Conservation (phyloP, 2,329 filamentous ascomycete genomes). For the Monosporascus sp. region DNA sequence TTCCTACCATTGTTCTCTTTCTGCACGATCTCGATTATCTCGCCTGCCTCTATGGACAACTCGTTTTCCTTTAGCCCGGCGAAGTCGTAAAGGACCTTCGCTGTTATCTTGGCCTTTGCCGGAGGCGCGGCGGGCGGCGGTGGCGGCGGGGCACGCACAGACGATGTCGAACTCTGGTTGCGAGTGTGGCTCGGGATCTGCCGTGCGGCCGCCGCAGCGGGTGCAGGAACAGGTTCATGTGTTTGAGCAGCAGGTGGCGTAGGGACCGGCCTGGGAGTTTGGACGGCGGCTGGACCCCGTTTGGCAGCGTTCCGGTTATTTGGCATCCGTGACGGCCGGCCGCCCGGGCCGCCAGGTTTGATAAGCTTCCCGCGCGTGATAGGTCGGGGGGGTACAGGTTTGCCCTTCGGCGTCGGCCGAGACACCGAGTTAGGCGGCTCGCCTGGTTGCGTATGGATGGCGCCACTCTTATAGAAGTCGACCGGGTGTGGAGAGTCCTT, state of each 20-base stretch:
- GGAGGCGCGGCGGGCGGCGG: slow-evolving; percentile 61
- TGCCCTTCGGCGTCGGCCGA: slow-evolving; percentile 78
- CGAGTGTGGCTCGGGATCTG: slow-evolving; percentile 47
- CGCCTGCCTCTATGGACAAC: slow-evolving; percentile 71
- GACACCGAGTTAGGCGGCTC: slow-evolving; percentile 80
- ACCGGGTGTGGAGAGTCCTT: slow-evolving; percentile 75
- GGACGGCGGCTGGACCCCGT: slow-evolving; percentile 18
- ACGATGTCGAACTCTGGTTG: slow-evolving; percentile 48
- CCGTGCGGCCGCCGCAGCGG: slow-evolving; percentile 26
- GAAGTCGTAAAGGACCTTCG: slow-evolving; percentile 92
- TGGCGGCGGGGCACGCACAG: slow-evolving; percentile 54
- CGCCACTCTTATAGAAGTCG: slow-evolving; percentile 91
- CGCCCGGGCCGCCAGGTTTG: slow-evolving; percentile 80
- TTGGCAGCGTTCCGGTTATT: slow-evolving; percentile 35
- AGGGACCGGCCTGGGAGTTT: slow-evolving; percentile 27
- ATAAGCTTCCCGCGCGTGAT: slow-evolving; percentile 93
- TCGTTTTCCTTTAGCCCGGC: slow-evolving; percentile 79
- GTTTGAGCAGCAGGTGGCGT: slow-evolving; percentile 30
- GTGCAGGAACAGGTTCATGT: slow-evolving; percentile 16
- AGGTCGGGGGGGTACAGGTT: slow-evolving; percentile 78
- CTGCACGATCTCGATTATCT: slow-evolving; percentile 83
- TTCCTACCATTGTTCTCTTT: slow-evolving; percentile 89
- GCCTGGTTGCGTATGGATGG: slow-evolving; percentile 79
- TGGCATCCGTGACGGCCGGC: slow-evolving; percentile 69
- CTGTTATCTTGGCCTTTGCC: slow-evolving; percentile 66